A percentile compares a stretch with the other conserved stretches of the same genome.
Conservation (phyloP, 2,329 filamentous ascomycete species). For the Epichloe coenophiala region DNA sequence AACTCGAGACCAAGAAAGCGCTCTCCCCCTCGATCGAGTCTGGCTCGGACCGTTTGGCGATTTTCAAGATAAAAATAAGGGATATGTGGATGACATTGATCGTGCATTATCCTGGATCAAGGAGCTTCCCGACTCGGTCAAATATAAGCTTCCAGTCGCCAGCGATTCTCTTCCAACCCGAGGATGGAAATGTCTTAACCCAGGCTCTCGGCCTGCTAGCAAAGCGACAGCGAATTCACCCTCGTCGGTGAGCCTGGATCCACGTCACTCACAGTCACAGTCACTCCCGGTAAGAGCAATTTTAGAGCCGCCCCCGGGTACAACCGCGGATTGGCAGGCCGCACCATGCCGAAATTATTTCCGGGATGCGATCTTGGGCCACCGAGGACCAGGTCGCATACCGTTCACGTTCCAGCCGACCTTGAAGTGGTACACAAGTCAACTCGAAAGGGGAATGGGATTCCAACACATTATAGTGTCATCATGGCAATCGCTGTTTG, state of each 20-base stretch:
- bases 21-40: slow-evolving; percentile 24
- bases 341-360: slow-evolving; percentile 26
- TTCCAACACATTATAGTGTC: slow-evolving; percentile 35
- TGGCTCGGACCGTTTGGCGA: slow-evolving; percentile 29
- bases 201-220: neutral
- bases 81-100: slow-evolving; percentile 26
- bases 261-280: neutral
- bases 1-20: slow-evolving; percentile 15
- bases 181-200: slow-evolving; percentile 26
- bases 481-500: slow-evolving; percentile 28
- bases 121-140: slow-evolving; percentile 19
- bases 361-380: slow-evolving; percentile 5
- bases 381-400: neutral
- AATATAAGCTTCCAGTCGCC: slow-evolving; percentile 22
- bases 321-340: slow-evolving; percentile 6
- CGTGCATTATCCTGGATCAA: slow-evolving; percentile 26
- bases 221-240: neutral
- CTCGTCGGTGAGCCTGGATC: neutral
- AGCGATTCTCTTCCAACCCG: slow-evolving; percentile 13
- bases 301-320: slow-evolving; percentile 31
- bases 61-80: slow-evolving; percentile 8
- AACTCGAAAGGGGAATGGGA: slow-evolving; percentile 31
- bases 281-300: slow-evolving; percentile 20
- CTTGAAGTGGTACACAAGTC: slow-evolving; percentile 36
- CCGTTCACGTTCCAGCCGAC: slow-evolving; percentile 33